Conservation (phyloP, 345 rosid genomes). For the Pugionium dolabratum region DNA sequence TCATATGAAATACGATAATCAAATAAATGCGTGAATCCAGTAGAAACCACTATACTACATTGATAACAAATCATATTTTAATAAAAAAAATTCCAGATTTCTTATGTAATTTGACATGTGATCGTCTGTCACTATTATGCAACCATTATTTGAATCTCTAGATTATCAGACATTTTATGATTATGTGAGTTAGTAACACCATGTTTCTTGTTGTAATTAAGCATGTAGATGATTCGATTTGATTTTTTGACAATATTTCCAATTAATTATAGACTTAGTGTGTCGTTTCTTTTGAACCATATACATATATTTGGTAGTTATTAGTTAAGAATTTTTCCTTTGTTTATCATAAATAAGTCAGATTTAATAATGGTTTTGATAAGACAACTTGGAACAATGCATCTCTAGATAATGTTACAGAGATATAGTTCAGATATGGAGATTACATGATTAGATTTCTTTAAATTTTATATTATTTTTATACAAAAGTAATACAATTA, state of each 20-base stretch:
- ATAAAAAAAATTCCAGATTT: too few species aligned
- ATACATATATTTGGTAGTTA: background rate
- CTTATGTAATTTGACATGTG: too few species aligned
- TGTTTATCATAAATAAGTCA: conserved; percentile 6
- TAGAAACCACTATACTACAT: too few species aligned
- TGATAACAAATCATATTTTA: too few species aligned
- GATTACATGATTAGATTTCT: background rate
- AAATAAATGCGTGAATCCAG: too few species aligned
- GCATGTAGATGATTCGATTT: conserved; percentile 30
- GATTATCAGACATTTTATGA: too few species aligned
- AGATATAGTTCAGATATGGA: conserved; percentile 26
- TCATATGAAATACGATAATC: too few species aligned
- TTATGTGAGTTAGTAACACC: too few species aligned
- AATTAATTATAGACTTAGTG: too few species aligned
- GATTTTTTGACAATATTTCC: background rate
- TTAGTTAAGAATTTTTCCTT: background rate
- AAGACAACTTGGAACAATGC: conserved; percentile 32
- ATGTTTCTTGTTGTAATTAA: too few species aligned
- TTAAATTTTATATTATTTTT: background rate
- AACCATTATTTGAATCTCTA: too few species aligned
- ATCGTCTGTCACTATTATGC: too few species aligned
- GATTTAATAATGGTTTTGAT: conserved; percentile 28
- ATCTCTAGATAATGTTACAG: background rate
- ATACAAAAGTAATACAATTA: background rate
- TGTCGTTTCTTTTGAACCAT: background rate